phyloP scores from a whole-genome alignment of 805 yeast genomes.

The Babjeviella inositovora region DNA sequence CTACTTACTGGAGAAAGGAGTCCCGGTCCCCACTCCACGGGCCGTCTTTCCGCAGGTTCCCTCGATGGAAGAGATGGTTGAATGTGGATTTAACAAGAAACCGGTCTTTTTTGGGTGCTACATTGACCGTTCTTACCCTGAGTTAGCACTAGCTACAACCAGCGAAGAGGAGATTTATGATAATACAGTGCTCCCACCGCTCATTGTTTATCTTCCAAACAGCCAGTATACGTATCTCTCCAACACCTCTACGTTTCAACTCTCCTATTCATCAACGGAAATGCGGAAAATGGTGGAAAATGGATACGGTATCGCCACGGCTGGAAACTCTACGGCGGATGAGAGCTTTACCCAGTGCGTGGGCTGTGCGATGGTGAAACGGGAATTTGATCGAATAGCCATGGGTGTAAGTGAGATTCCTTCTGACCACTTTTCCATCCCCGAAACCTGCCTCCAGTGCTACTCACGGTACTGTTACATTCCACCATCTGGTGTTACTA shows the following conservation, averaged over 20 bases:
- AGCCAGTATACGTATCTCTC: conserved; percentile 20
- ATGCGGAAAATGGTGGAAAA: conserved; percentile 26
- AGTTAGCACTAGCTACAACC: conserved; percentile 1
- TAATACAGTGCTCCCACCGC: conserved; percentile 26
- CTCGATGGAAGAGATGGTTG: conserved; percentile 8
- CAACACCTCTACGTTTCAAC: conserved; percentile 44
- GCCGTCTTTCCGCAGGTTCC: conserved; percentile 20
- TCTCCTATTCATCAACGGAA: conserved; percentile 28
- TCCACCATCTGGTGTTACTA: too few relatives aligned
- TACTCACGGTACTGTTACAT: not conserved
- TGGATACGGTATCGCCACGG: conserved; percentile 34
- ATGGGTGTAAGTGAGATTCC: conserved; percentile 5
- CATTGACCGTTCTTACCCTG: conserved; percentile 12
- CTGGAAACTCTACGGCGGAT: conserved; percentile 18
- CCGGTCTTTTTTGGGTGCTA: conserved; percentile 29
- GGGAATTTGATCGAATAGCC: conserved; percentile 26
- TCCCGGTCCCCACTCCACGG: conserved; percentile 2
- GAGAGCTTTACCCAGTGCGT: conserved; percentile 26
- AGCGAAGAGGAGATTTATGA: conserved; percentile 1
- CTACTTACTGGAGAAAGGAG: conserved; percentile 1
- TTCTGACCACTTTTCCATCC: not conserved
- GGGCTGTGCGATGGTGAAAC: conserved; percentile 38
- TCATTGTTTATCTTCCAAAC: conserved; percentile 36
- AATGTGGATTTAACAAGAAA: conserved; percentile 5
- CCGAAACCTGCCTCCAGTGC: not conserved